phyloP scores from a whole-genome alignment of 2,329 filamentous ascomycete species.

The Talaromyces funiculosus region DNA sequence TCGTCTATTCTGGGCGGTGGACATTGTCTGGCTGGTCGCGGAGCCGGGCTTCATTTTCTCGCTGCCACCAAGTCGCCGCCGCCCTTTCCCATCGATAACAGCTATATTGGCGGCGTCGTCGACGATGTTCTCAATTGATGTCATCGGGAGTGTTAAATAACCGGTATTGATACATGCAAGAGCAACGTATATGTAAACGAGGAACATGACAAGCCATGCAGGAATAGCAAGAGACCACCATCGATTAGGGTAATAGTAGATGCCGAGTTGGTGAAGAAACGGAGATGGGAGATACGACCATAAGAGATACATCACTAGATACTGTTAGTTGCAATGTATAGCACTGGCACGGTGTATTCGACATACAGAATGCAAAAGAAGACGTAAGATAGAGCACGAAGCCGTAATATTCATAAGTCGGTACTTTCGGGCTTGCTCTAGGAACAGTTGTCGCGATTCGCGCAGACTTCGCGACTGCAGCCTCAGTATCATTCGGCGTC shows the following conservation, averaged over 20 bases:
- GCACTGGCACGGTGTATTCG: not conserved
- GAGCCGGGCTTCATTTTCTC: slow-evolving; percentile 39
- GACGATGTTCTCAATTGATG: slow-evolving; percentile 79
- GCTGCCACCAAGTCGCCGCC: slow-evolving; percentile 43
- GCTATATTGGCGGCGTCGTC: slow-evolving; percentile 86
- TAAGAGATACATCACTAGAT: slow-evolving; percentile 55
- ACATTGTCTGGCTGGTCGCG: slow-evolving; percentile 39
- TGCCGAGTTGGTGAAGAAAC: slow-evolving; percentile 85
- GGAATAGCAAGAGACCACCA: slow-evolving; percentile 97
- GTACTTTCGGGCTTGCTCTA: slow-evolving; percentile 82
- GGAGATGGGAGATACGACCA: slow-evolving; percentile 92
- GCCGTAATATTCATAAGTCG: slow-evolving; percentile 99
- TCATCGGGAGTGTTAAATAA: slow-evolving; percentile 75
- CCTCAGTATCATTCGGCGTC: slow-evolving; percentile 54
- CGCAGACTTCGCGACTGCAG: slow-evolving; percentile 56
- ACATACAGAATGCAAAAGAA: slow-evolving; percentile 69
- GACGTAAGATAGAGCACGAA: slow-evolving; percentile 94
- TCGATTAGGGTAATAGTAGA: slow-evolving; percentile 93
- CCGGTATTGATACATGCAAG: slow-evolving; percentile 86
- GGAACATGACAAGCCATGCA: slow-evolving; percentile 77
- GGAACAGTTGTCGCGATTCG: slow-evolving; percentile 62
- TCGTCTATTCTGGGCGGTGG: slow-evolving; percentile 31
- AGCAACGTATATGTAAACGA: slow-evolving; percentile 91
- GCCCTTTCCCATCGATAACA: slow-evolving; percentile 67
- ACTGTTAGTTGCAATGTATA: not conserved